Percentiles rank a stretch among this genome's conserved stretches.
Conservation (phyloP, 2,329 filamentous ascomycete species). For the Ciborinia camelliae region DNA sequence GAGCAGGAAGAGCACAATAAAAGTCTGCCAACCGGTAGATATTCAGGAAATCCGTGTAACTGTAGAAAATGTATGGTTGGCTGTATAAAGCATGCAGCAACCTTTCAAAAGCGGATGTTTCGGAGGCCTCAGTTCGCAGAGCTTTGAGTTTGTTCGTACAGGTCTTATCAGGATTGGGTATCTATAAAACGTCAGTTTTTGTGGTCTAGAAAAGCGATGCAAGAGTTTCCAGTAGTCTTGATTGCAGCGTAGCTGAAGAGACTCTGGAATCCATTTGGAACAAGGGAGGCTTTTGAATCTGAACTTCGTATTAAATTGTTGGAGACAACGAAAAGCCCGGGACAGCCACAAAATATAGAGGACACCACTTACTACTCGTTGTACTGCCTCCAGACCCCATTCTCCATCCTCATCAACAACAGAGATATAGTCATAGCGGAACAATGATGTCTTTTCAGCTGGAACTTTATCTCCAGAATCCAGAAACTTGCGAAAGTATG, state of each 20-base stretch:
- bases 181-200: not conserved
- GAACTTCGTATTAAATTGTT: too few relatives aligned
- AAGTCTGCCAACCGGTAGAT: slow-evolving; percentile 20
- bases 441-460: not conserved
- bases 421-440: slow-evolving; percentile 24
- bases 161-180: too few relatives aligned
- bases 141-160: not conserved
- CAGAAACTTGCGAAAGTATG: slow-evolving; percentile 19
- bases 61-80: slow-evolving; percentile 17
- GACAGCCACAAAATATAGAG: too few relatives aligned
- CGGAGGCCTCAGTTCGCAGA: not conserved
- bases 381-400: slow-evolving; percentile 21
- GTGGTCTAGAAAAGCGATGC: too few relatives aligned
- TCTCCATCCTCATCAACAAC: slow-evolving; percentile 21
- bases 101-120: slow-evolving; percentile 15
- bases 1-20: slow-evolving; percentile 21
- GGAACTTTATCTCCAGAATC: slow-evolving; percentile 1
- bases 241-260: too few relatives aligned
- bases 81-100: slow-evolving; percentile 24
- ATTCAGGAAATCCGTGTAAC: not conserved
- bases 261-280: too few relatives aligned
- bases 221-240: too few relatives aligned
- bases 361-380: not conserved
- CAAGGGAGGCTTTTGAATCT: too few relatives aligned
- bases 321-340: too few relatives aligned